Evolutionary conservation across 148 eudicot species (phyloP), one percentile per base, ranked within the genome.

Genomic region (Spergularia marina): DNA sequence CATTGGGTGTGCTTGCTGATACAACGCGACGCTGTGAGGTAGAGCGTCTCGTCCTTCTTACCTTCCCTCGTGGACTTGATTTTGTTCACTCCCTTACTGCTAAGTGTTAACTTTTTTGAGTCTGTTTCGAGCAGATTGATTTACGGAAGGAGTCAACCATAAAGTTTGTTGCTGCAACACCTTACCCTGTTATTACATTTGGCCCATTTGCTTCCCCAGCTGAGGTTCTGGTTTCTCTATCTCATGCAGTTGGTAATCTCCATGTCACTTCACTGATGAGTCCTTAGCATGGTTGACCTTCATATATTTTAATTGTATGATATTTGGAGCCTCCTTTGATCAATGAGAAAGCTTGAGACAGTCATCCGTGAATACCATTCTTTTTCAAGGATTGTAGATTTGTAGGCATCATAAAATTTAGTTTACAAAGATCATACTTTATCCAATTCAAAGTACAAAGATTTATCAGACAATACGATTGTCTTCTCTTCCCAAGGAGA

Each of bases 11-110:
- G 79, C 98, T 95, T 53, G 99, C 92, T 57, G 99, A 95, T 89
- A 91, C 99, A 73, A 92, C 97, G 54, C 78, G 80, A 36, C 98
- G 99, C 5, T 95, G 99, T 71, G 98, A 92, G 98, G 99, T 92
- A 83, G 36, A 53, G 54, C 6, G 71, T 12, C 17, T 51, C 56
- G 13, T 68, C 40, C 11, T 54, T 49, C 8, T 67, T 10, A 9
- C 30, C 18, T 58, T 34, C 12, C 55, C 18, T 56, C 14, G 41
- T 72, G 17, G 53, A 58, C 60, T 18, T 25, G 68, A 41, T 36
- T 12, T 15, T 76, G 44, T 30, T 39, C 21, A 18, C 51, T 63
- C 58, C 15, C 47, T 65, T 73, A 71, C 67, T 41, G 21, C 61
- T 65, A 16, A 68, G 25, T 23, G 25, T 23, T n/a, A n/a, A n/a